Evolutionary conservation across 164 flowering plant genomes (phyloP).

Genomic region (Sedum album): DNA sequence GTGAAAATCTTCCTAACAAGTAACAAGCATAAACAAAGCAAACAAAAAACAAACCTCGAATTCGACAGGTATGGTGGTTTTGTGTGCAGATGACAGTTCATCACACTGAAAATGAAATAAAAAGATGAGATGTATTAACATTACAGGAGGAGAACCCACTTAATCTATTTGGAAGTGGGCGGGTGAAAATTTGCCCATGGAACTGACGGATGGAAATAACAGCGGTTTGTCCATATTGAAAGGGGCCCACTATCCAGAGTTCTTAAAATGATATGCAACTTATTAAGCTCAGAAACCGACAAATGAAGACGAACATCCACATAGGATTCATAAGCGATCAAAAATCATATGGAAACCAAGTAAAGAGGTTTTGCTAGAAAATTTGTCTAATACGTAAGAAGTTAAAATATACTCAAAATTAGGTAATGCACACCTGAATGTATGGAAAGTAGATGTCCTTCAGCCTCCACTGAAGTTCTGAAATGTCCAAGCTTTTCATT

Average conservation of each 20-base stretch:
- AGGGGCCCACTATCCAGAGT: neutral
- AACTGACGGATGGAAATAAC: neutral
- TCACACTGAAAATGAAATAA: slow-evolving; percentile 58
- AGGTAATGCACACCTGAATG: slow-evolving; percentile 49
- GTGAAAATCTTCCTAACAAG: neutral
- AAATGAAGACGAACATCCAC: neutral
- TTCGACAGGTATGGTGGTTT: slow-evolving; percentile 47
- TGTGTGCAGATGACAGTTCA: slow-evolving; percentile 35
- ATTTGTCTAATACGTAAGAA: neutral
- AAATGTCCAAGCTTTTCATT: slow-evolving; percentile 20
- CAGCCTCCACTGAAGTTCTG: slow-evolving; percentile 42
- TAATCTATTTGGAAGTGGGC: neutral
- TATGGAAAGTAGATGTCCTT: slow-evolving; percentile 89
- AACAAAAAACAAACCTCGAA: slow-evolving; percentile 44
- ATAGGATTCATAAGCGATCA: neutral
- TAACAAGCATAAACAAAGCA: neutral
- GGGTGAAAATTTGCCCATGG: neutral
- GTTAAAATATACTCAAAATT: neutral
- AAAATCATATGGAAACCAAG: neutral
- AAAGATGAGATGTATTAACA: neutral
- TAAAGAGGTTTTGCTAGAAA: neutral
- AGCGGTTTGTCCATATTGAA: neutral
- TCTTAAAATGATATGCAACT: neutral
- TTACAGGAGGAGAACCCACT: neutral
- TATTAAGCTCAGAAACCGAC: neutral